A percentile compares a stretch with the other conserved stretches of the same genome.
These are phyloP conservation scores for Pseudogymnoascus destructans DNA, from an alignment of 2,329 filamentous ascomycete genomes.

Conservation along the genomic window DNA sequence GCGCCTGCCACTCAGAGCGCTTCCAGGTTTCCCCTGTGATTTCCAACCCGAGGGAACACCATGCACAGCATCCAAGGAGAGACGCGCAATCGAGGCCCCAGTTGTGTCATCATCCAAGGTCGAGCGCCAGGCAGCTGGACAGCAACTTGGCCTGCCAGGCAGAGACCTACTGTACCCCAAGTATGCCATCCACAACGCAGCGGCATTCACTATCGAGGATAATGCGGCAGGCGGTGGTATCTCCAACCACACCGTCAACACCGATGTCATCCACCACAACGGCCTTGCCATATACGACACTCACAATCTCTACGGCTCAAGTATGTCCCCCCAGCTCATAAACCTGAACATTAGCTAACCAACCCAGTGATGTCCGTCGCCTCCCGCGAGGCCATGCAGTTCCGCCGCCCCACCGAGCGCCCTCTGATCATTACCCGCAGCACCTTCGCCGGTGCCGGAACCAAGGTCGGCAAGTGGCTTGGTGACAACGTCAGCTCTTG, in stretches of 20 bases:
- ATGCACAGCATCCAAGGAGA: constrained; percentile 24
- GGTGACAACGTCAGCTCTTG: constrained; percentile 46
- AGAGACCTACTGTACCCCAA: constrained; percentile 51
- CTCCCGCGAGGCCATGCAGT: constrained; percentile 52
- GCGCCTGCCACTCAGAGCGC: constrained; percentile 45
- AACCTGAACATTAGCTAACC: constrained; percentile 12
- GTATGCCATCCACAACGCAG: constrained; percentile 52
- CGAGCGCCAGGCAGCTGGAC: constrained; percentile 22
- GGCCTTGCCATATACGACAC: constrained; percentile 59
- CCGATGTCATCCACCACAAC: constrained; percentile 54
- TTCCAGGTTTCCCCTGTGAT: constrained; percentile 54
- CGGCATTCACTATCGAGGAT: constrained; percentile 33
- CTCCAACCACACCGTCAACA: constrained; percentile 49
- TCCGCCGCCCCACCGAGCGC: constrained; percentile 47
- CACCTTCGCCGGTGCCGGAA: constrained; percentile 61
- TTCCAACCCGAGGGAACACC: constrained; percentile 46
- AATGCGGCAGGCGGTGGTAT: constrained; percentile 34
- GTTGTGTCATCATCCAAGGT: background rate
- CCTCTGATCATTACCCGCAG: constrained; percentile 64
- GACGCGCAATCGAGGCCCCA: constrained; percentile 14
- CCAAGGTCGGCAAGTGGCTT: constrained; percentile 48
- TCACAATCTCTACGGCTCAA: constrained; percentile 63
- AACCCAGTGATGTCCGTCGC: constrained; percentile 51
- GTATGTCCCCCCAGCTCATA: constrained; percentile 19
- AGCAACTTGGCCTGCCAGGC: constrained; percentile 44